A percentile compares a stretch with the other conserved stretches of the same genome.
Evolutionary conservation across 2,329 filamentous ascomycete genomes (phyloP).

Genomic region (Trichoderma oligosporum): DNA sequence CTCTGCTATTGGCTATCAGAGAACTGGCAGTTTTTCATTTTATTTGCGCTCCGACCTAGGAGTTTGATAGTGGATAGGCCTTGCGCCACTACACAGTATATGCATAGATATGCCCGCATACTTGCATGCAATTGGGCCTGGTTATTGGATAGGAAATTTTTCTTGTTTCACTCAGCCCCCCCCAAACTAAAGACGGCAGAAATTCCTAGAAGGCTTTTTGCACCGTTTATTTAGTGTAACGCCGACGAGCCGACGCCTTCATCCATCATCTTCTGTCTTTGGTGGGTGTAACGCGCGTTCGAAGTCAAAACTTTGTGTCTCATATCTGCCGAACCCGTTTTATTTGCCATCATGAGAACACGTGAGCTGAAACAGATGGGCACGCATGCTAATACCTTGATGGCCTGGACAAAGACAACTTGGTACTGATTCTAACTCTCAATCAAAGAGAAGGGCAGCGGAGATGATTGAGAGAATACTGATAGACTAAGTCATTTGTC

Average conservation of each 20-base stretch:
- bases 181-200: slow-evolving; percentile 10
- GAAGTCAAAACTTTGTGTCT: neutral
- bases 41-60: slow-evolving; percentile 12
- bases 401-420: neutral
- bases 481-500: neutral
- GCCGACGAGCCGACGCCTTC: slow-evolving; percentile 13
- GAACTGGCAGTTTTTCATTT: slow-evolving; percentile 3
- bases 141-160: slow-evolving; percentile 1
- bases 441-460: too few relatives aligned
- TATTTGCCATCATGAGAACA: neutral
- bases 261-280: neutral
- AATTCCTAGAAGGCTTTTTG: slow-evolving; percentile 3
- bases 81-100: slow-evolving; percentile 18
- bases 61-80: neutral
- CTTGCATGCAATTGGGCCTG: slow-evolving; percentile 6
- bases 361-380: neutral
- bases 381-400: neutral
- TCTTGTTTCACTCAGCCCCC: neutral
- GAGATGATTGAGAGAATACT: too few relatives aligned
- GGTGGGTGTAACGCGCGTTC: neutral
- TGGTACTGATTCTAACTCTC: too few relatives aligned
- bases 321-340: neutral
- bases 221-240: neutral
- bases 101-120: slow-evolving; percentile 13
- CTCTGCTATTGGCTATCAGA: slow-evolving; percentile 4